These are phyloP conservation scores for Saccharomycopsis capsularis DNA, from an alignment of 805 yeast genomes.

Conservation along the genomic window DNA sequence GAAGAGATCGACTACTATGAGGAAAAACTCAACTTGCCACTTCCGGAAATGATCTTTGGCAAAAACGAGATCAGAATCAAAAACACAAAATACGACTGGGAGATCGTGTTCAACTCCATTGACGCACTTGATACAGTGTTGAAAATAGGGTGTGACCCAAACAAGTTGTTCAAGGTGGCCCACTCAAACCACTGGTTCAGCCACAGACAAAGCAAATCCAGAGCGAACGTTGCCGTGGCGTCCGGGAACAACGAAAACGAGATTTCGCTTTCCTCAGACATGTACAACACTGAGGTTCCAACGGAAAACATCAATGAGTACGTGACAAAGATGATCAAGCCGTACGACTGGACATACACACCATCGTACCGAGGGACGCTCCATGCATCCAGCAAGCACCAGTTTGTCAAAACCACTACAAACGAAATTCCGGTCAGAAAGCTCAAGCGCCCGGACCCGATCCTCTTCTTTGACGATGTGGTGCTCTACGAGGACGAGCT, in stretches of 20 bases:
- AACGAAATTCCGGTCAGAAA: constrained; percentile 63
- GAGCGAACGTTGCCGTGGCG: constrained; percentile 26
- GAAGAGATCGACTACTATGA: constrained; percentile 66
- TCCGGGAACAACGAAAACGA: constrained; percentile 6
- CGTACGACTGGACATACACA: constrained; percentile 96
- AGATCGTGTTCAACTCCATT: constrained; percentile 62
- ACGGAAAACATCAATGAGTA: constrained; percentile 29
- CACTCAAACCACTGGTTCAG: constrained; percentile 80
- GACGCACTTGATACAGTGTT: constrained; percentile 62
- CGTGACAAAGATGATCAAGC: constrained; percentile 58
- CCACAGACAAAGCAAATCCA: constrained; percentile 29
- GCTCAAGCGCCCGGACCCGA: constrained; percentile 71
- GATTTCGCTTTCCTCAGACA: constrained; percentile 8
- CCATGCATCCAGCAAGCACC: constrained; percentile 11
- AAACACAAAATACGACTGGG: constrained; percentile 35
- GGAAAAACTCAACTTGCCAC: constrained; percentile 61
- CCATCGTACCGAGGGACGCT: constrained; percentile 64
- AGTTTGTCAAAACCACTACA: constrained; percentile 20
- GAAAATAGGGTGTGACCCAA: constrained; percentile 35
- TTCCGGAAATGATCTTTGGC: constrained; percentile 98
- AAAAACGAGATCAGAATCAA: constrained; percentile 57
- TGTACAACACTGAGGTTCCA: constrained; percentile 26
- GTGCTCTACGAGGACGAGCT: constrained; percentile 89
- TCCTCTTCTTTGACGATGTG: constrained; percentile 82
- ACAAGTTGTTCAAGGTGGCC: constrained; percentile 58